Conservation (phyloP, 139 green algal species). For the Picocystis salinarum region DNA sequence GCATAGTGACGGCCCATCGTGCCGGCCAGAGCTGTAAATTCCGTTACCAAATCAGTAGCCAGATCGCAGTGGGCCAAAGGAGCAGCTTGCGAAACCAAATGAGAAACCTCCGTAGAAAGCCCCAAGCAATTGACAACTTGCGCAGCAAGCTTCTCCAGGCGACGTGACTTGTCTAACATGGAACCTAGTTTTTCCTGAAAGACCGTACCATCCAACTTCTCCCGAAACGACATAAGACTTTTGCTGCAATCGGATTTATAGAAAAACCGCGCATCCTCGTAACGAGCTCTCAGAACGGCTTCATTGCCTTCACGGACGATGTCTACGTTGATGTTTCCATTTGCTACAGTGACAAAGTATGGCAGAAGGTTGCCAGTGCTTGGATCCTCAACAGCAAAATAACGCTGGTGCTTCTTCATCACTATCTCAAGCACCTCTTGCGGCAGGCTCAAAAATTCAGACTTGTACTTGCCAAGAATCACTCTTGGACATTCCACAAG, state of each 20-base stretch:
- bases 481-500: constrained; percentile 75
- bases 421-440: constrained; percentile 90
- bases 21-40: constrained; percentile 92
- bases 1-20: constrained; percentile 83
- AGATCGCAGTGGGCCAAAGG: constrained; percentile 71
- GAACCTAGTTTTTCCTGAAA: constrained; percentile 88
- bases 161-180: constrained; percentile 70
- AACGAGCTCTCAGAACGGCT: constrained; percentile 80
- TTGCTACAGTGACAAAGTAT: constrained; percentile 84
- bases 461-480: constrained; percentile 59
- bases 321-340: constrained; percentile 57
- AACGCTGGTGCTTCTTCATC: constrained; percentile 97
- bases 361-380: constrained; percentile 39
- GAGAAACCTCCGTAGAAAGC: background rate
- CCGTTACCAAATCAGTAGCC: constrained; percentile 71
- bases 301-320: constrained; percentile 73
- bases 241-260: constrained; percentile 65
- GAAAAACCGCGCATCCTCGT: constrained; percentile 95
- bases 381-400: constrained; percentile 8
- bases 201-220: constrained; percentile 48
- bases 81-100: constrained; percentile 32
- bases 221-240: constrained; percentile 46
- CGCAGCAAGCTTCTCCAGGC: constrained; percentile 46
- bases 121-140: constrained; percentile 1
- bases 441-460: constrained; percentile 68